A percentile compares a stretch with the other conserved stretches of the same genome.
phyloP scores from a whole-genome alignment of 352 stramenopile genomes.

The Pythium dissotocum region DNA sequence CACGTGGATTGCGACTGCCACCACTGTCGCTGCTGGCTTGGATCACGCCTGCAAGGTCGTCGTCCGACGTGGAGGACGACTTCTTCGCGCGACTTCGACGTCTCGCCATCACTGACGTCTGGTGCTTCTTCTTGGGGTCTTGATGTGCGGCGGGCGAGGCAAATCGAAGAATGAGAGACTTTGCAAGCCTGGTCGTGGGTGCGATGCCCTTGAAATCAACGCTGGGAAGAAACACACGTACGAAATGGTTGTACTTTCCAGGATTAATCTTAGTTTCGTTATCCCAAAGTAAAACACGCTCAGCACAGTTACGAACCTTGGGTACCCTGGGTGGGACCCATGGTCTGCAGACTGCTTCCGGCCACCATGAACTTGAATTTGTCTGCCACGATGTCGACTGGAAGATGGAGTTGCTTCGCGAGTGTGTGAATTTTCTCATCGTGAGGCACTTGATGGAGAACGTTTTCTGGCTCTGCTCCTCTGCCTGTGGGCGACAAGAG shows the following conservation, averaged over 20 bases:
- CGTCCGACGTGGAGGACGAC: background rate
- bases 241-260: slow-evolving; percentile 12
- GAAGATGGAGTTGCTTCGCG: slow-evolving; percentile 51
- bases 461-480: background rate
- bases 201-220: background rate
- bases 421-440: slow-evolving; percentile 41
- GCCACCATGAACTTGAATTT: slow-evolving; percentile 61
- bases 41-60: background rate
- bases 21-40: background rate
- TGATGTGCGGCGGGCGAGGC: background rate
- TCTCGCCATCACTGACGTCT: slow-evolving; percentile 8
- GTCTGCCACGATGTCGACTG: slow-evolving; percentile 44
- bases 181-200: background rate
- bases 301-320: background rate
- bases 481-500: slow-evolving; percentile 32
- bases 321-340: background rate
- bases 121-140: background rate
- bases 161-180: slow-evolving; percentile 22
- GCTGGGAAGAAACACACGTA: background rate
- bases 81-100: slow-evolving; percentile 22
- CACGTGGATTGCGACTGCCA: background rate
- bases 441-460: slow-evolving; percentile 31
- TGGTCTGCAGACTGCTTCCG: slow-evolving; percentile 9
- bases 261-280: slow-evolving; percentile 21
- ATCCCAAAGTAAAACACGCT: background rate